phyloP scores from a whole-genome alignment of 116 monocot genomes.

The Dioscorea cayenensis region DNA sequence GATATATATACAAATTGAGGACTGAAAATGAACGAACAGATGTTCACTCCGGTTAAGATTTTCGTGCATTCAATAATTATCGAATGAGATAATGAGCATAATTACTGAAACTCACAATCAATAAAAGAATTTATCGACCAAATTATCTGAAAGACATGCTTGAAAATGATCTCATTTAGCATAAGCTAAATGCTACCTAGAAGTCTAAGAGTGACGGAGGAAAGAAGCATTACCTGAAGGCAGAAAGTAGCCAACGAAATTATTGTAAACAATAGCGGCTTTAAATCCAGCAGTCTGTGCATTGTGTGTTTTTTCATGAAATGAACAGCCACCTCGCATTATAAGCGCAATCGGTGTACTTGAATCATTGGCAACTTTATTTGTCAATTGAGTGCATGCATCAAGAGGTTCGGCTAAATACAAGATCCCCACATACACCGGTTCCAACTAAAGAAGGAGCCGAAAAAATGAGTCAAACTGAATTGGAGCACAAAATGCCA shows the following conservation, averaged over 20 bases:
- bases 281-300: conserved; percentile 84
- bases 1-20: not conserved
- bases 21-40: too few species aligned
- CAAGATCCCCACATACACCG: conserved; percentile 50
- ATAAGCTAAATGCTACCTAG: not conserved
- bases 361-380: conserved; percentile 31
- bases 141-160: not conserved
- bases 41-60: too few species aligned
- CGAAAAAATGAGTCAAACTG: conserved; percentile 11
- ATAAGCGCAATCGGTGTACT: conserved; percentile 57
- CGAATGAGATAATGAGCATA: too few species aligned
- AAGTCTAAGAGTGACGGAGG: too few species aligned
- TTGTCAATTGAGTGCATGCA: conserved; percentile 64
- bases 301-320: conserved; percentile 72
- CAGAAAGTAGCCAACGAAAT: conserved; percentile 41
- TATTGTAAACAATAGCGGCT: conserved; percentile 78
- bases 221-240: conserved; percentile 53
- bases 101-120: too few species aligned
- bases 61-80: too few species aligned
- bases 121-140: not conserved
- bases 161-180: not conserved
- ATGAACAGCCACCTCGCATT: conserved; percentile 73
- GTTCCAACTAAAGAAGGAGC: conserved; percentile 59
- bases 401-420: conserved; percentile 58
- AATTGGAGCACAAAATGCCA: too few species aligned